Evolutionary conservation across 2,329 filamentous ascomycete genomes (phyloP), one percentile per base, ranked within the genome.

Genomic region (Lecanicillium sp.): DNA sequence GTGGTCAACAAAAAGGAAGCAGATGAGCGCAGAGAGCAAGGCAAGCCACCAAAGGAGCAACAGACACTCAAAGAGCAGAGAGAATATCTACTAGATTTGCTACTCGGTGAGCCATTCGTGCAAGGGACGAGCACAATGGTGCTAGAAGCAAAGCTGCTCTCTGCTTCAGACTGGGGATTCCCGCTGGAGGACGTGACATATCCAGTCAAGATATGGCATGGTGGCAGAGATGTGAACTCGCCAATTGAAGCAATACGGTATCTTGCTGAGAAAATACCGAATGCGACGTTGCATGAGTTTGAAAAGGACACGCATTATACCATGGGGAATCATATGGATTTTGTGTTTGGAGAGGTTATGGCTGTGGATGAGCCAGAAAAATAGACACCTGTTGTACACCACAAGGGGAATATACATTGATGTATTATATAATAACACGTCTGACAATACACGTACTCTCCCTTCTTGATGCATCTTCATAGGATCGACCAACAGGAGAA

Each of bases 211-310:
- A 52, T 57, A 5, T 62, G 58, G 54, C 56, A 63, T 35, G 59
- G 60, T 2, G 44, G 41, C 2, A 43, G 51, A 14, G 59, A 62
- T 20, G 37, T 17, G 9, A 57, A 62, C 29, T 51, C 53, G 2
- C 59, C 58, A 2, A 49, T 60, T 9, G 41, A 39, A 15, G 53
- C 56, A 50, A 52, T 61, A 4, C 51, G 58, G n/a, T 62, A 58
- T 36, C 54, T 65, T 50, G 56, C 58, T 1, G 48, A 59, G 18
- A 47, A 48, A 11, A 34, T 68, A 20, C 59, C 57, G 3, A 48
- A 63, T 25, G 48, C 49, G 4, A 44, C 43, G 3, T 43, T 65
- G 9, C 44, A 46, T 3, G 60, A 63, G 43, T 60, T 54, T 29
- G 49, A 52, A 12, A 51, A 51, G 2, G 56, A 62, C 7, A 56